These are phyloP conservation scores for Auricularia cornea DNA, from an alignment of 768 basidiomycete genomes.

Conservation along the genomic window DNA sequence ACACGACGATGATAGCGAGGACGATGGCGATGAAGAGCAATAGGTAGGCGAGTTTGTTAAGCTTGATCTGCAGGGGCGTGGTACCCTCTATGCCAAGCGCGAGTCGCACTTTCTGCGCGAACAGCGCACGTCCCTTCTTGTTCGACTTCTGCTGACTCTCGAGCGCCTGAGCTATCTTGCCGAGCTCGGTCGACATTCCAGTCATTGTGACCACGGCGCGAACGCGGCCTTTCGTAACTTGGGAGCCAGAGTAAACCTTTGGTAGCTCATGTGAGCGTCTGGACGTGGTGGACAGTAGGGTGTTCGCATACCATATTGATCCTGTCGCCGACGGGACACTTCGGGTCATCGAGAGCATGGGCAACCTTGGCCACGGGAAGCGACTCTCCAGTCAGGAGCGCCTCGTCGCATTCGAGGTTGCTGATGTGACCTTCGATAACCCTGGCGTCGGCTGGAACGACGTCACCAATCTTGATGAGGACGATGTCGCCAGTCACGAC, in stretches of 20 bases:
- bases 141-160: conserved; percentile 8
- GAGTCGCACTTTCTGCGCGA: neutral
- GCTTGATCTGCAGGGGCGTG: too few relatives aligned
- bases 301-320: conserved; percentile 30
- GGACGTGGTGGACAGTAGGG: neutral
- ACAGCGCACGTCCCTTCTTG: conserved; percentile 7
- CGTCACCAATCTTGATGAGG: too few relatives aligned
- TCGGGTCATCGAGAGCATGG: conserved; percentile 19
- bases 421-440: too few relatives aligned
- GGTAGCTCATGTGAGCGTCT: too few relatives aligned
- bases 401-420: too few relatives aligned
- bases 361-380: conserved; percentile 40
- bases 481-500: too few relatives aligned
- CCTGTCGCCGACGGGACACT: conserved; percentile 34
- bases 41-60: too few relatives aligned
- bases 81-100: conserved; percentile 21
- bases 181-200: conserved; percentile 46
- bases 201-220: conserved; percentile 38
- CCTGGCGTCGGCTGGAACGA: too few relatives aligned
- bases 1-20: too few relatives aligned
- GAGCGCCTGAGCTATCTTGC: conserved; percentile 22
- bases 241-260: conserved; percentile 37
- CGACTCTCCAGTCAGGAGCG: conserved; percentile 48
- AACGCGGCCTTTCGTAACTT: conserved; percentile 39
- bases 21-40: too few relatives aligned